A percentile compares a stretch with the other conserved stretches of the same genome.
Evolutionary conservation across 345 rosid genomes (phyloP).

Genomic region (Melastoma malabathricum): DNA sequence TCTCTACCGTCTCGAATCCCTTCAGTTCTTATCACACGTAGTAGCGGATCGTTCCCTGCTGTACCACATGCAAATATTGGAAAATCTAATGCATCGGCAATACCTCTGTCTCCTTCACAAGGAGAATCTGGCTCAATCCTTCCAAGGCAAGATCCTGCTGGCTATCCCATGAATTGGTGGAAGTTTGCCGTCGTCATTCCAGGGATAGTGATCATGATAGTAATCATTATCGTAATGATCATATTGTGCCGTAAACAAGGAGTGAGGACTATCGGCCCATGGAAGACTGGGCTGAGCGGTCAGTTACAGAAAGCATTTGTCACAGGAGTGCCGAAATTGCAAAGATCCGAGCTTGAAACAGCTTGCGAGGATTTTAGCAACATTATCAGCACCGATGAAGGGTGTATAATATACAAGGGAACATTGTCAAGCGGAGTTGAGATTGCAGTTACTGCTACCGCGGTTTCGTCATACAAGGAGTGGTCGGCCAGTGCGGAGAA

Average conservation of each 20-base stretch:
- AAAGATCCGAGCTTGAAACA: slow-evolving; percentile 71
- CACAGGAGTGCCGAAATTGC: slow-evolving; percentile 92
- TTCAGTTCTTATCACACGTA: slow-evolving; percentile 37
- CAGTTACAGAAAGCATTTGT: slow-evolving; percentile 88
- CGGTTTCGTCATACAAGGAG: slow-evolving; percentile 30
- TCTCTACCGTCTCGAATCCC: slow-evolving; percentile 23
- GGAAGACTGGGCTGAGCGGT: slow-evolving; percentile 94
- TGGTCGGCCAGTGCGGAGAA: slow-evolving; percentile 60
- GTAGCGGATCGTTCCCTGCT: slow-evolving; percentile 87
- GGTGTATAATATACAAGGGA: slow-evolving; percentile 72
- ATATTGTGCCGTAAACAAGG: slow-evolving; percentile 34
- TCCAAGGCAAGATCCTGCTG: slow-evolving; percentile 5
- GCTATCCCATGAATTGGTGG: slow-evolving; percentile 15
- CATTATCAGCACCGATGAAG: slow-evolving; percentile 46
- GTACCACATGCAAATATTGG: slow-evolving; percentile 31
- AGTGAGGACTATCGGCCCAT: slow-evolving; percentile 56
- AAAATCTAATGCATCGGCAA: slow-evolving; percentile 14
- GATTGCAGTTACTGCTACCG: slow-evolving; percentile 66
- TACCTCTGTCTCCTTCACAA: slow-evolving; percentile 8
- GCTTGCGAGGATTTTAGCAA: slow-evolving; percentile 99
- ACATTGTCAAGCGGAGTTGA: slow-evolving; percentile 96
- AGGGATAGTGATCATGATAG: slow-evolving; percentile 15
- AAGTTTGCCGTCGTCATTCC: slow-evolving; percentile 32
- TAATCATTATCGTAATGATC: slow-evolving; percentile 18
- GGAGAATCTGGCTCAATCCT: no score